These are phyloP conservation scores for Wilcoxina mikolae DNA, from an alignment of 495 filamentous ascomycete species.

Conservation along the genomic window DNA sequence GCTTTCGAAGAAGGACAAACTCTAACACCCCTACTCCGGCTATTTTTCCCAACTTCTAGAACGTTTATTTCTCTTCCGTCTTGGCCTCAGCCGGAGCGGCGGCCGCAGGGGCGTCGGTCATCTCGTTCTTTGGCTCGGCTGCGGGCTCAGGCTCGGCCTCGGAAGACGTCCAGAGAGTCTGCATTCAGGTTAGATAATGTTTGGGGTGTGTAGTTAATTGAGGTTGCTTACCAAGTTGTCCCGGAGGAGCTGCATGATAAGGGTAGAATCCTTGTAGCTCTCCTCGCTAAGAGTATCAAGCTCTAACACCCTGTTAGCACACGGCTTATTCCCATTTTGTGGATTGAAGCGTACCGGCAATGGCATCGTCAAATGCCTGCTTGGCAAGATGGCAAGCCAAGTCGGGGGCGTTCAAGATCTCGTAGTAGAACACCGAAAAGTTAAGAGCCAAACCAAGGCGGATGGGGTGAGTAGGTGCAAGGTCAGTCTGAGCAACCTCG, in stretches of 20 bases:
- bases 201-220: conserved; percentile 11
- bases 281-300: conserved; percentile 97
- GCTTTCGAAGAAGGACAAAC: conserved; percentile 9
- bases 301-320: conserved; percentile 41
- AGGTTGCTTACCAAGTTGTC: conserved; percentile 77
- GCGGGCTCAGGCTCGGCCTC: conserved; percentile 72
- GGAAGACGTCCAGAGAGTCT: conserved; percentile 99
- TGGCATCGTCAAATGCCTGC: conserved; percentile 98
- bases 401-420: conserved; percentile 97
- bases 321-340: neutral
- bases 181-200: conserved; percentile 9
- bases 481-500: conserved; percentile 93
- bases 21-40: conserved; percentile 9
- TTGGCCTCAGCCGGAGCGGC: conserved; percentile 51
- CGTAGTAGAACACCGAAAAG: conserved; percentile 99
- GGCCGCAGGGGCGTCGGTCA: conserved; percentile 35
- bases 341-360: conserved; percentile 60
- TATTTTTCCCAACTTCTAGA: conserved; percentile 3
- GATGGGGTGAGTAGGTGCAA: conserved; percentile 97
- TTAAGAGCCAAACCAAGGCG: conserved; percentile 95
- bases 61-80: conserved; percentile 30
- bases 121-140: conserved; percentile 46
- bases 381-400: conserved; percentile 98
- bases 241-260: conserved; percentile 98
- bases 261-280: conserved; percentile 99